Evolutionary conservation across 305 asterid genomes (phyloP).

Genomic region (Fraxinus floribunda): DNA sequence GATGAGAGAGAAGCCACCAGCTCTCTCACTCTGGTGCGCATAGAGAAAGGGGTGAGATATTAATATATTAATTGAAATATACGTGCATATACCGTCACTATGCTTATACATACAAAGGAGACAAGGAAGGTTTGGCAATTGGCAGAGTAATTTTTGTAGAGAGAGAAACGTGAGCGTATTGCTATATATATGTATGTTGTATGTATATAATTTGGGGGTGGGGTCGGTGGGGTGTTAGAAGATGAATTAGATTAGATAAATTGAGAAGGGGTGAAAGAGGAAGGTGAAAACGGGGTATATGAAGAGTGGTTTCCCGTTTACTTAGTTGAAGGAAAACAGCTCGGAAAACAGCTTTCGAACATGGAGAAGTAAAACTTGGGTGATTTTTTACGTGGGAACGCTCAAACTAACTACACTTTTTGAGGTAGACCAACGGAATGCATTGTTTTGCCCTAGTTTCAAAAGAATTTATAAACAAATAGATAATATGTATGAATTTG

Average conservation of each 20-base stretch:
- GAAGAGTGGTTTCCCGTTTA: background rate
- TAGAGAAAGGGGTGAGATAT: background rate
- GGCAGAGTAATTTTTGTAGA: background rate
- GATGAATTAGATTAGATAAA: background rate
- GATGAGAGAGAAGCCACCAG: constrained; percentile 4
- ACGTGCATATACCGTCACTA: background rate
- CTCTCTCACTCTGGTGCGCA: constrained; percentile 1
- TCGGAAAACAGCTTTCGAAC: background rate
- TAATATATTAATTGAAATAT: background rate
- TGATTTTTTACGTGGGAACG: background rate
- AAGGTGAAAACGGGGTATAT: background rate
- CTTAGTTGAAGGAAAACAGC: background rate
- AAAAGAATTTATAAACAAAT: too few relatives aligned
- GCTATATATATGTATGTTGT: background rate
- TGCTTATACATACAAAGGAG: background rate
- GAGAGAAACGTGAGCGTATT: background rate
- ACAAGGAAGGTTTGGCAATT: background rate
- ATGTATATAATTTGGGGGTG: background rate
- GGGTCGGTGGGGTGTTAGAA: background rate
- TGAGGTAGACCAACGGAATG: background rate
- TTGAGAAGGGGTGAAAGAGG: background rate
- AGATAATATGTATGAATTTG: background rate
- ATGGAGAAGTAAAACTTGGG: background rate
- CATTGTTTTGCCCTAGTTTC: background rate
- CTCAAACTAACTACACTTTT: background rate